Conservation (phyloP, 1,284 basidiomycete species). For the Malassezia yamatoensis region DNA sequence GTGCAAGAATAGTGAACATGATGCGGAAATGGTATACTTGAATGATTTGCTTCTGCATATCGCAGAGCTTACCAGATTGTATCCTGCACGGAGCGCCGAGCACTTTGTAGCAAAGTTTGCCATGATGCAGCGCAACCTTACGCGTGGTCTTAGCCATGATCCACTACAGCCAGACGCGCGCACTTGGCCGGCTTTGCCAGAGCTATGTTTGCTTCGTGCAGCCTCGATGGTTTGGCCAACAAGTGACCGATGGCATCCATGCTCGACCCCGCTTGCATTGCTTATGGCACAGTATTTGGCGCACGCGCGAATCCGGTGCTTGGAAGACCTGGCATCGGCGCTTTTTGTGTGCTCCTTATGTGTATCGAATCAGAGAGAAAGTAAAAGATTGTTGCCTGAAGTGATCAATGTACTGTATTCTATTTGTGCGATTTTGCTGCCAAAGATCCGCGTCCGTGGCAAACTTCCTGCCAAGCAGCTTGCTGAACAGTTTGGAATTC, state of each 20-base stretch:
- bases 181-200: slow-evolving; percentile 78
- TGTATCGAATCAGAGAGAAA: slow-evolving; percentile 62
- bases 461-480: slow-evolving; percentile 20
- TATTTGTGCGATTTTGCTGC: slow-evolving; percentile 62
- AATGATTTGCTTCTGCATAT: slow-evolving; percentile 71
- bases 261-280: slow-evolving; percentile 72
- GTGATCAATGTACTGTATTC: slow-evolving; percentile 71
- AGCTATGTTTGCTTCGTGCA: slow-evolving; percentile 70
- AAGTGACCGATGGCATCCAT: slow-evolving; percentile 82
- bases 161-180: slow-evolving; percentile 58
- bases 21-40: slow-evolving; percentile 57
- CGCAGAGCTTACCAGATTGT: slow-evolving; percentile 65
- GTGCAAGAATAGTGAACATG: slow-evolving; percentile 9
- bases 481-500: slow-evolving; percentile 37
- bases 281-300: slow-evolving; percentile 86
- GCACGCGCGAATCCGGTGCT: slow-evolving; percentile 65
- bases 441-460: neutral
- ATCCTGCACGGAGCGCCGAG: slow-evolving; percentile 68
- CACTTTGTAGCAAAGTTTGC: slow-evolving; percentile 72
- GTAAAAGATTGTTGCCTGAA: slow-evolving; percentile 81
- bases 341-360: slow-evolving; percentile 79
- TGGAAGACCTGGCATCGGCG: slow-evolving; percentile 69
- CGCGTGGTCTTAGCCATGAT: slow-evolving; percentile 68
- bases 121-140: slow-evolving; percentile 89
- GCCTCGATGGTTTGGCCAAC: slow-evolving; percentile 81